A percentile compares a stretch with the other conserved stretches of the same genome.
phyloP scores from a whole-genome alignment of 495 filamentous ascomycete genomes.

The Cercophora sp. region DNA sequence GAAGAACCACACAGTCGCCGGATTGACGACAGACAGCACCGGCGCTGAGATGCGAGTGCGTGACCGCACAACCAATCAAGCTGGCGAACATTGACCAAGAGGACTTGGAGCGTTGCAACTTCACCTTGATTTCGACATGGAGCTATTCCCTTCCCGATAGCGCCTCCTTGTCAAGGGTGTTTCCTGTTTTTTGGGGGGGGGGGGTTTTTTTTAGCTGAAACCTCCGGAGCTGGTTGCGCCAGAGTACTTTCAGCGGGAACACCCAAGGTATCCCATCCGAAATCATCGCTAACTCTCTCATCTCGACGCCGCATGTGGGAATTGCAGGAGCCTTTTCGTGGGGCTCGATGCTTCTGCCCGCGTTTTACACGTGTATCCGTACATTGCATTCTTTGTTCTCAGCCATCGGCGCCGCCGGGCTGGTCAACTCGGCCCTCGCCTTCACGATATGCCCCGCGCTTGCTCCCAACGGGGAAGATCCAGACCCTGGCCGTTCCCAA shows the following conservation, averaged over 20 bases:
- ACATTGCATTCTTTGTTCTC: neutral
- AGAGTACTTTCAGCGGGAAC: no score
- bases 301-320: neutral
- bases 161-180: neutral
- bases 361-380: neutral
- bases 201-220: slow-evolving; percentile 5
- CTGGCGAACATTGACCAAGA: neutral
- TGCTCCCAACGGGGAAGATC: no score
- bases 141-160: neutral
- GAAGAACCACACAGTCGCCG: neutral
- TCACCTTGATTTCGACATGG: neutral
- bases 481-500: no score
- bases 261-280: neutral
- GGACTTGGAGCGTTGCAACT: no score
- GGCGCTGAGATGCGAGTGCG: slow-evolving; percentile 3
- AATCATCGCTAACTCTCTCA: neutral
- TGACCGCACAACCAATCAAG: slow-evolving; percentile 1
- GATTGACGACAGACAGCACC: neutral
- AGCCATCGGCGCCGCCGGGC: neutral
- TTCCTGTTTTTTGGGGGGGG: neutral
- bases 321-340: neutral
- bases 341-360: neutral
- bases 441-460: no score
- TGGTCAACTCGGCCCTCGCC: neutral
- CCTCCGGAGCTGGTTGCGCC: neutral